These are phyloP conservation scores for Aspergillus arachidicola DNA, from an alignment of 2,329 filamentous ascomycete genomes.

Conservation along the genomic window DNA sequence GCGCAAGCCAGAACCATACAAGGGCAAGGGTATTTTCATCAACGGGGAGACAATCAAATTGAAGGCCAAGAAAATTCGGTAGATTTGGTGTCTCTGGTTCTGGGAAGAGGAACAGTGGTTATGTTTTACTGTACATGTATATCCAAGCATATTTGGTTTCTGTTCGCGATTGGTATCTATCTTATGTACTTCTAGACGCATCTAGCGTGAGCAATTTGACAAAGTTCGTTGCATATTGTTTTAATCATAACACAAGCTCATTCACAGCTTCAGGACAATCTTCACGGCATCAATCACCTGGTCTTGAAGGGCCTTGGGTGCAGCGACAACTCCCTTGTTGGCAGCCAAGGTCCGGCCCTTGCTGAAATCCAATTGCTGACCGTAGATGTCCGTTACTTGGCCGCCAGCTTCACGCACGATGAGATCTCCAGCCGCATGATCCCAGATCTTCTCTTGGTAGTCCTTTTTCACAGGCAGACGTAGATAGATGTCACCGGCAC, in stretches of 20 bases:
- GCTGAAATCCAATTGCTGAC: constrained; percentile 83
- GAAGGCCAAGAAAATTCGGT: constrained; percentile 98
- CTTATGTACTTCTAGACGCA: constrained; percentile 38
- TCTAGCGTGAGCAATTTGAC: constrained; percentile 29
- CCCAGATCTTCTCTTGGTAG: constrained; percentile 99
- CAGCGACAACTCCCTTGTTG: constrained; percentile 94
- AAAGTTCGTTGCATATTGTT: constrained; percentile 17
- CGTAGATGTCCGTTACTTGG: constrained; percentile 83
- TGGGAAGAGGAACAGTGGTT: constrained; percentile 27
- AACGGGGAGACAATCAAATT: constrained; percentile 97
- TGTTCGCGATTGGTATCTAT: constrained; percentile 35
- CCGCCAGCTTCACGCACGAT: constrained; percentile 95
- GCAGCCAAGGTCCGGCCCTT: constrained; percentile 80
- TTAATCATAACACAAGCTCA: constrained; percentile 14
- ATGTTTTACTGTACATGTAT: constrained; percentile 32
- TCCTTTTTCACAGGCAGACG: constrained; percentile 80
- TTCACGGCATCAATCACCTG: constrained; percentile 81
- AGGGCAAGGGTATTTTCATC: constrained; percentile 98
- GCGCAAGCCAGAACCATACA: constrained; percentile 94
- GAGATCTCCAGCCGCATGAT: constrained; percentile 92
- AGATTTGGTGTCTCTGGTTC: constrained; percentile 41
- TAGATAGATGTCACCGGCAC: constrained; percentile 92
- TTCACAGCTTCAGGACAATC: constrained; percentile 64
- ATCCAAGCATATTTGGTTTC: constrained; percentile 25
- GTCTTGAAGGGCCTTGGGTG: constrained; percentile 73